Percentiles rank a stretch among this genome's conserved stretches.
Evolutionary conservation across 139 green algal genomes (phyloP).

Genomic region (Chlorella sp.): DNA sequence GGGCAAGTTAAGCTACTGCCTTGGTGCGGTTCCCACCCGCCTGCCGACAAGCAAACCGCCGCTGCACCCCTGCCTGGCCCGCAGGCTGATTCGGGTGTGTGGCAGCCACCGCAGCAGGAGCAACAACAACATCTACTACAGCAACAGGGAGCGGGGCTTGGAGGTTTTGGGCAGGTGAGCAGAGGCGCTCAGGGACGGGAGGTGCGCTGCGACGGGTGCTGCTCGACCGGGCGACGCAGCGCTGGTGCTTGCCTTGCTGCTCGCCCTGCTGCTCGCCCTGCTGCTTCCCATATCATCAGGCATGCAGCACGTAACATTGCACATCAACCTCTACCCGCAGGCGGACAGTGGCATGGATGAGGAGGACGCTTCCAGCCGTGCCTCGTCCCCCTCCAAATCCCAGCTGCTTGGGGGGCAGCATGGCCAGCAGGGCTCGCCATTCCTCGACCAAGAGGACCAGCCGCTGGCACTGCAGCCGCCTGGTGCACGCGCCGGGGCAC

Average conservation of each 20-base stretch:
- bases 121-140: background rate
- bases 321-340: background rate
- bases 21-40: background rate
- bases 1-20: background rate
- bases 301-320: too few relatives aligned
- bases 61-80: background rate
- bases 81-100: constrained; percentile 25
- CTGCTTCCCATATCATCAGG: too few relatives aligned
- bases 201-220: background rate
- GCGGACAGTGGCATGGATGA: background rate
- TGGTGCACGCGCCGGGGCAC: background rate
- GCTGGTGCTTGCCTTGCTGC: background rate
- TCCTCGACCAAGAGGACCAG: constrained; percentile 16
- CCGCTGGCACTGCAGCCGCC: constrained; percentile 20
- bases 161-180: background rate
- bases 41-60: background rate
- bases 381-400: constrained; percentile 35
- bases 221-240: background rate
- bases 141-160: background rate
- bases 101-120: constrained; percentile 5
- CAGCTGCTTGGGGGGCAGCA: background rate
- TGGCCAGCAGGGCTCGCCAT: background rate
- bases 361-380: constrained; percentile 28
- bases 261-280: too few relatives aligned
- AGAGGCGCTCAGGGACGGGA: background rate